These are phyloP conservation scores for Bipolaris sorokiniana DNA, from an alignment of 2,329 filamentous ascomycete species.

Conservation along the genomic window DNA sequence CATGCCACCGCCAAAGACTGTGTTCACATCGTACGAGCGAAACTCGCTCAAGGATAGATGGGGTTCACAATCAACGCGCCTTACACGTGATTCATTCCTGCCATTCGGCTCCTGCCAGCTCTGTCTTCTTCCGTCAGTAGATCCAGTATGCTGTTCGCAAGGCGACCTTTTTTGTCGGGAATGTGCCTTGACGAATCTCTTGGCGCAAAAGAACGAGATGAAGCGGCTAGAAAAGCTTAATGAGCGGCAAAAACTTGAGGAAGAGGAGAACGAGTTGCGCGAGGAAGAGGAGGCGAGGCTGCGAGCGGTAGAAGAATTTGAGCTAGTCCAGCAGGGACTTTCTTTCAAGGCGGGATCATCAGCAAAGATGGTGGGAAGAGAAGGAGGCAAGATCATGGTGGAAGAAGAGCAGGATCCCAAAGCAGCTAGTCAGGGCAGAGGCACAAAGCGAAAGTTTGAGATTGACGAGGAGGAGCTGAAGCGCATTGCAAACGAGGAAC, in stretches of 20 bases:
- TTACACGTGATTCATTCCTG: slow-evolving; percentile 89
- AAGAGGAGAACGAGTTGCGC: slow-evolving; percentile 63
- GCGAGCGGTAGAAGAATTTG: slow-evolving; percentile 80
- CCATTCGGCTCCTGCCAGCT: slow-evolving; percentile 88
- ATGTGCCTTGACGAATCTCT: slow-evolving; percentile 88
- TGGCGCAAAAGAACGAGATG: slow-evolving; percentile 89
- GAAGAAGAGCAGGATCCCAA: slow-evolving; percentile 46
- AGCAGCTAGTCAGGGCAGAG: slow-evolving; percentile 37
- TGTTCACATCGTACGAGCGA: slow-evolving; percentile 94
- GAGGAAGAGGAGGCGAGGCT: slow-evolving; percentile 73
- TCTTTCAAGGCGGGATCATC: slow-evolving; percentile 48
- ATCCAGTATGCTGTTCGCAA: slow-evolving; percentile 77
- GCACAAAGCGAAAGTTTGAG: slow-evolving; percentile 78
- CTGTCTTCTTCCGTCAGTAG: slow-evolving; percentile 79
- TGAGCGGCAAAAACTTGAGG: slow-evolving; percentile 67
- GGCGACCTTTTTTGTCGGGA: slow-evolving; percentile 96
- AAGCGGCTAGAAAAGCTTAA: slow-evolving; percentile 75
- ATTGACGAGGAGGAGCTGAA: slow-evolving; percentile 78
- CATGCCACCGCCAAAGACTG: slow-evolving; percentile 51
- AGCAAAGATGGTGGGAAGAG: slow-evolving; percentile 50
- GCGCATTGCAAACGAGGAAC: slow-evolving; percentile 72
- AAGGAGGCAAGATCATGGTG: slow-evolving; percentile 54
- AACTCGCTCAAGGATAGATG: slow-evolving; percentile 80
- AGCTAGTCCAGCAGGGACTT: slow-evolving; percentile 75
- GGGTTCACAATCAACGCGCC: slow-evolving; percentile 80